These are phyloP conservation scores for Vitis amurensis DNA, from an alignment of 164 flowering plant species.

Conservation along the genomic window DNA sequence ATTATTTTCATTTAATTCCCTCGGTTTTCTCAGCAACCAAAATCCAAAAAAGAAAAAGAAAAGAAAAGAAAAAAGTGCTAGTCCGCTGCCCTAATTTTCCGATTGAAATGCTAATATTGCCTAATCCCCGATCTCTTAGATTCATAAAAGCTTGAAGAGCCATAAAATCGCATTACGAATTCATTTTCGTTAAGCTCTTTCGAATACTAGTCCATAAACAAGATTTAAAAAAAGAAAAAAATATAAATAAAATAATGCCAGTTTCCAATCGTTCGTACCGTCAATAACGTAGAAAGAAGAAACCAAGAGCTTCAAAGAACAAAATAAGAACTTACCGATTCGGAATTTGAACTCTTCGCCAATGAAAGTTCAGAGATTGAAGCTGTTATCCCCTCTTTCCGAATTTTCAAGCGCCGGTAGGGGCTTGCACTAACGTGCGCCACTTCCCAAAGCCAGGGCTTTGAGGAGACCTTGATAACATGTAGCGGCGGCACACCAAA, in stretches of 20 bases:
- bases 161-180: background rate
- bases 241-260: background rate
- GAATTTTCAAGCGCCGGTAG: too few species aligned
- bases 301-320: background rate
- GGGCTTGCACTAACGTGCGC: background rate
- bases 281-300: background rate
- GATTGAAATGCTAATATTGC: background rate
- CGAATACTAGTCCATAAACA: background rate
- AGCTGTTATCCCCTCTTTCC: background rate
- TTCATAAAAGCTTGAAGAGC: background rate
- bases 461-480: too few species aligned
- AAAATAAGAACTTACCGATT: background rate
- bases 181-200: background rate
- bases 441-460: background rate
- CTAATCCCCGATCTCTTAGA: background rate
- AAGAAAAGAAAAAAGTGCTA: too few species aligned
- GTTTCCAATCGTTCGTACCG: background rate
- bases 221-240: background rate
- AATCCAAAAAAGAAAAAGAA: too few species aligned
- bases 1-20: too few species aligned
- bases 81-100: too few species aligned
- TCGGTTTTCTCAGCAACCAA: too few species aligned
- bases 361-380: background rate
- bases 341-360: background rate
- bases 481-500: too few species aligned